Evolutionary conservation across 176 grass and related monocot genomes (phyloP).

Genomic region (Ensete glaucum): DNA sequence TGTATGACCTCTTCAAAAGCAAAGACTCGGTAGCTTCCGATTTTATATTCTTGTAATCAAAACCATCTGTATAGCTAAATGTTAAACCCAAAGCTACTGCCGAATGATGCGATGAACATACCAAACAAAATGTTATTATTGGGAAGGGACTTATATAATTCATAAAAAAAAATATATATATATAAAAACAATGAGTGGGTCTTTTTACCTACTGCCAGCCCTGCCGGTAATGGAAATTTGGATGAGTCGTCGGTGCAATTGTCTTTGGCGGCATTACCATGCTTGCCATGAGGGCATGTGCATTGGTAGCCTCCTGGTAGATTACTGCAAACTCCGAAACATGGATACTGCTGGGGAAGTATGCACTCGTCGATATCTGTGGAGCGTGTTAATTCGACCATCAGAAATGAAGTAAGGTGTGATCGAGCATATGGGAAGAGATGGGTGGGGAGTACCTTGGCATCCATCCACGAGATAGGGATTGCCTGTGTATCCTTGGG

Average conservation of each 20-base stretch:
- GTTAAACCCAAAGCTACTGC: too few relatives aligned
- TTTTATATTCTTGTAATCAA: too few relatives aligned
- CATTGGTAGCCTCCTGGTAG: constrained; percentile 17
- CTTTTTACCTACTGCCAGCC: background rate
- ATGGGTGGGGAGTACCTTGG: background rate
- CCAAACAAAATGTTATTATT: too few relatives aligned
- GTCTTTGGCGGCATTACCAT: constrained; percentile 1
- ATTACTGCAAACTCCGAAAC: constrained; percentile 1
- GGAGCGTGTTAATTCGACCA: too few relatives aligned
- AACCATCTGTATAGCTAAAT: too few relatives aligned
- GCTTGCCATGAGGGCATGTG: constrained; percentile 25
- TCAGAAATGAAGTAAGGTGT: background rate
- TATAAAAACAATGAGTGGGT: too few relatives aligned
- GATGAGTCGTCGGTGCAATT: background rate
- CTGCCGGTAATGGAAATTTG: background rate
- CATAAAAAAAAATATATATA: too few relatives aligned
- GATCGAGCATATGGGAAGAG: background rate
- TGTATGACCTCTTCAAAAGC: too few relatives aligned
- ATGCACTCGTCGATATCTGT: constrained; percentile 12
- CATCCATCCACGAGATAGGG: background rate
- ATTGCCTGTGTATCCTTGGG: constrained; percentile 20
- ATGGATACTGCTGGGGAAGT: background rate
- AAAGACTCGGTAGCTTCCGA: too few relatives aligned
- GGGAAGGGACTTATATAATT: too few relatives aligned
- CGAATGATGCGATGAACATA: too few relatives aligned